phyloP scores from a whole-genome alignment of 352 stramenopile genomes.

The Pythium biforme region DNA sequence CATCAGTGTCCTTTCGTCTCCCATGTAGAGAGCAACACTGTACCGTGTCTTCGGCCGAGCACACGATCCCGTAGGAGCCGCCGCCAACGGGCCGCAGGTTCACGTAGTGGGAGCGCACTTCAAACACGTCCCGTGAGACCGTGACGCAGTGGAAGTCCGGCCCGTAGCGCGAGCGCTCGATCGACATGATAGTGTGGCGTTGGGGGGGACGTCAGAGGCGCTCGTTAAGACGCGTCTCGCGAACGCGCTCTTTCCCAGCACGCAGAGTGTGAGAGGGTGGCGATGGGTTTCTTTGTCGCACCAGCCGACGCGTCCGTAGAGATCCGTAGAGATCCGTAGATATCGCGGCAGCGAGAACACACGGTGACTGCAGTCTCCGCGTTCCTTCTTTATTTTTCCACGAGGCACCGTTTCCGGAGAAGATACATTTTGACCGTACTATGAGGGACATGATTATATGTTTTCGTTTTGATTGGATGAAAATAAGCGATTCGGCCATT shows the following conservation, averaged over 20 bases:
- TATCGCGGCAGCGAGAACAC: too few species aligned
- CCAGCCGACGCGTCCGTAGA: background rate
- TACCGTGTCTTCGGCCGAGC: constrained; percentile 90
- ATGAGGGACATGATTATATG: background rate
- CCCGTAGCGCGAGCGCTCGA: constrained; percentile 72
- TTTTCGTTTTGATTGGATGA: constrained; percentile 6
- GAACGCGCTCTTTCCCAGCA: too few species aligned
- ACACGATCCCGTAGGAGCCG: constrained; percentile 93
- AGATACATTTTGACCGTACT: constrained; percentile 14
- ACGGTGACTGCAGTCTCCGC: background rate
- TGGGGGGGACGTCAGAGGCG: too few species aligned
- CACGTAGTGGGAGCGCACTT: constrained; percentile 80
- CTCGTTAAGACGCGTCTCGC: too few species aligned
- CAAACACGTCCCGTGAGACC: constrained; percentile 77
- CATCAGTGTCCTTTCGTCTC: too few species aligned
- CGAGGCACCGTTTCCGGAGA: constrained; percentile 11
- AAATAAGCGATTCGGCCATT: background rate
- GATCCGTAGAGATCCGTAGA: background rate
- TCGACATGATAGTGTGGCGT: constrained; percentile 46
- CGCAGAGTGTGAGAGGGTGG: too few species aligned
- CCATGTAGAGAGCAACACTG: background rate
- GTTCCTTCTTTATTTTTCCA: background rate
- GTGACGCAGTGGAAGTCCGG: constrained; percentile 83
- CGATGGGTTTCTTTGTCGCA: too few species aligned
- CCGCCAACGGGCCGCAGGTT: constrained; percentile 76